Base-by-base conservation (phyloP, 2,329 filamentous ascomycete genomes). In the Trichoderma asperellum region DNA sequence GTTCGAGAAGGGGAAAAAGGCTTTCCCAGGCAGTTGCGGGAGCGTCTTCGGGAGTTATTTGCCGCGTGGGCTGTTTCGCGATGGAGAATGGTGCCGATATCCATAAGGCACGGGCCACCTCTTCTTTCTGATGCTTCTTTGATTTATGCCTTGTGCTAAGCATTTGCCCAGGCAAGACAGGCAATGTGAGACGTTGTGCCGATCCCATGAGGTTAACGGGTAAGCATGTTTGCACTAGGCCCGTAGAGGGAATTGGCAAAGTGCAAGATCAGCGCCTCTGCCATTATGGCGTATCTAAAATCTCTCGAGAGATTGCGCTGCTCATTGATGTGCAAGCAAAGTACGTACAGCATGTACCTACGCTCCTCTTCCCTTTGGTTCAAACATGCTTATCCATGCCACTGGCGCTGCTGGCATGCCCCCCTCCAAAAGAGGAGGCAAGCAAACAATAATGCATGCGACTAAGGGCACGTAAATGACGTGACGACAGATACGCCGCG, bases 221-320 rank as follows among this genome's bases (percentile, higher is more conserved):
- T 67, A 67, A 67, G 64, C 64, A 67, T 67, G 64, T 59, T 67
- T 67, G 55, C 53, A 57, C 53, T 65, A 65, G 34, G 32, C 61
- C 49, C 34, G 24, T 29, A 12, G 34, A 32, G 61, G 49, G 18
- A 65, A 57, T 56, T 40, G 34, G 2, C 16, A 37, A n/a, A 10
- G 60, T 34, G 53, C 60, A 63, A 61, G 60, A 21, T 34, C 52
- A 37, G 60, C n/a, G 57, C 27, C 11, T 29, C 24, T 60, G 14
- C 14, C 14, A 11, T 18, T 16, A 18, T 18, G 12, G 43, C 34
- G 10, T n/a, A 52, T 62, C 43, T 52, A 29, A 62, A 29, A 62
- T 62, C 27, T 62, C 27, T 34, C 4, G 18, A 52, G 29, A 52
- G 43, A 43, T 18, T 62, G 59, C 47, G 18, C n/a, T 49, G n/a